Evolutionary conservation across 2,329 filamentous ascomycete species (phyloP).

Genomic region (Ascocoryne sarcoides): DNA sequence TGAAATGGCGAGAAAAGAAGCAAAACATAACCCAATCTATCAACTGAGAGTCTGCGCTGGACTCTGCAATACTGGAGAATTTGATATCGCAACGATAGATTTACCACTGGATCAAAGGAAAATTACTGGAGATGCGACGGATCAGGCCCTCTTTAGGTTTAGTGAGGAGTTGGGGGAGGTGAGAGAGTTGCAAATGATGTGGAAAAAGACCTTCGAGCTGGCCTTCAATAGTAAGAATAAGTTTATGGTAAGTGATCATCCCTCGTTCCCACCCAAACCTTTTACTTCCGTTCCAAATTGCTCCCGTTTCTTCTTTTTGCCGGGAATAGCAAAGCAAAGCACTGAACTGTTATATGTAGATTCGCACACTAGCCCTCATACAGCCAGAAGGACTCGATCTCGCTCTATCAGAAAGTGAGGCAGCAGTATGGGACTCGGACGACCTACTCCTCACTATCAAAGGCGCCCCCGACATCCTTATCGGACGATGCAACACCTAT

Average conservation of each 20-base stretch:
- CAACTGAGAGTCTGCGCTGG: slow-evolving; percentile 53
- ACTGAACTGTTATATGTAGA: too few species aligned
- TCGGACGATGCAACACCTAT: slow-evolving; percentile 56
- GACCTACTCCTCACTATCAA: slow-evolving; percentile 55
- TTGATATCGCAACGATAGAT: slow-evolving; percentile 55
- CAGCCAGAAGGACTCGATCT: slow-evolving; percentile 6
- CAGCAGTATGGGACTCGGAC: slow-evolving; percentile 5
- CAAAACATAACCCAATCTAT: slow-evolving; percentile 33
- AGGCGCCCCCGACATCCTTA: slow-evolving; percentile 60
- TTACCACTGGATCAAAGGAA: slow-evolving; percentile 50
- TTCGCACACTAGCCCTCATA: slow-evolving; percentile 49
- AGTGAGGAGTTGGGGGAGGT: slow-evolving; percentile 55
- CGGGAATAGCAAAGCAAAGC: not conserved
- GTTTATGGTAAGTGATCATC: slow-evolving; percentile 55
- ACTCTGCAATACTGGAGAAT: slow-evolving; percentile 67
- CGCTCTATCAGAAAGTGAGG: slow-evolving; percentile 9
- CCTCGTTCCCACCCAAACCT: too few species aligned
- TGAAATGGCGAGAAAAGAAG: slow-evolving; percentile 27
- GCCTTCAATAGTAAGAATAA: slow-evolving; percentile 79
- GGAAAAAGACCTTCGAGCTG: slow-evolving; percentile 57
- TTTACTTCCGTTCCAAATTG: not conserved
- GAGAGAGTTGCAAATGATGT: slow-evolving; percentile 47
- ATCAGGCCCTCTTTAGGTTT: slow-evolving; percentile 64
- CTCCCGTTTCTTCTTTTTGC: not conserved
- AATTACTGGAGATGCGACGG: slow-evolving; percentile 66